Percentiles rank a stretch among this genome's conserved stretches.
These are phyloP conservation scores for Artemisia annua DNA, from an alignment of 129 eudicot genomes.

Conservation along the genomic window DNA sequence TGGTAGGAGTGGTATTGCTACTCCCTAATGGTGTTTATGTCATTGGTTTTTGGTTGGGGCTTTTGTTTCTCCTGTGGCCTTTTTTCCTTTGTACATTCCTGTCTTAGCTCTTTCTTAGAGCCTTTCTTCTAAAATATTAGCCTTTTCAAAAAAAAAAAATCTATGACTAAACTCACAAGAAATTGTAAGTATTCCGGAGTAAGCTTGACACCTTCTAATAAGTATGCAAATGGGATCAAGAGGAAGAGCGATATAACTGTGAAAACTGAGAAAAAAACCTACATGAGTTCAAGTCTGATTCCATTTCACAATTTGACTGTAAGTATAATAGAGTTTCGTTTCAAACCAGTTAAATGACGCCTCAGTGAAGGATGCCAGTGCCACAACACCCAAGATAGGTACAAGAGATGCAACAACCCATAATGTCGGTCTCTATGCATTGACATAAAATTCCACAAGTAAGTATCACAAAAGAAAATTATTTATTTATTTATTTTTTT, in stretches of 20 bases:
- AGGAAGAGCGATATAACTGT: constrained; percentile 62
- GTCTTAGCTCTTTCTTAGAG: no score
- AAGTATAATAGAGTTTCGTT: neutral
- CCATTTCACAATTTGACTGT: neutral
- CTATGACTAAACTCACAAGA: constrained; percentile 62
- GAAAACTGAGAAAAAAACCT: constrained; percentile 54
- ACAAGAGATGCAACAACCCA: constrained; percentile 80
- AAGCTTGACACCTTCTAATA: constrained; percentile 74
- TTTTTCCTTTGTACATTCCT: no score
- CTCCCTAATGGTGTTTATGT: no score
- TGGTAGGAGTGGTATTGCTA: no score
- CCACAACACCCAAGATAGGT: constrained; percentile 91
- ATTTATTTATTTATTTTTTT: no score
- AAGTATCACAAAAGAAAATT: neutral
- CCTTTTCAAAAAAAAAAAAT: no score
- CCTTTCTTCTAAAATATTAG: no score
- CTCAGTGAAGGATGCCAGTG: constrained; percentile 84
- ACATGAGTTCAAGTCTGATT: neutral
- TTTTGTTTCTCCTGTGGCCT: no score
- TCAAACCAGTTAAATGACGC: constrained; percentile 85
- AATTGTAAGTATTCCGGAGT: constrained; percentile 65
- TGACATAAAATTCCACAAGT: constrained; percentile 8
- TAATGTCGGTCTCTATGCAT: constrained; percentile 62
- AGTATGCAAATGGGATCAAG: constrained; percentile 58
- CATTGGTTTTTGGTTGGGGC: no score